These are phyloP conservation scores for Lagenaria siceraria DNA, from an alignment of 306 rosid genomes.

Conservation along the genomic window DNA sequence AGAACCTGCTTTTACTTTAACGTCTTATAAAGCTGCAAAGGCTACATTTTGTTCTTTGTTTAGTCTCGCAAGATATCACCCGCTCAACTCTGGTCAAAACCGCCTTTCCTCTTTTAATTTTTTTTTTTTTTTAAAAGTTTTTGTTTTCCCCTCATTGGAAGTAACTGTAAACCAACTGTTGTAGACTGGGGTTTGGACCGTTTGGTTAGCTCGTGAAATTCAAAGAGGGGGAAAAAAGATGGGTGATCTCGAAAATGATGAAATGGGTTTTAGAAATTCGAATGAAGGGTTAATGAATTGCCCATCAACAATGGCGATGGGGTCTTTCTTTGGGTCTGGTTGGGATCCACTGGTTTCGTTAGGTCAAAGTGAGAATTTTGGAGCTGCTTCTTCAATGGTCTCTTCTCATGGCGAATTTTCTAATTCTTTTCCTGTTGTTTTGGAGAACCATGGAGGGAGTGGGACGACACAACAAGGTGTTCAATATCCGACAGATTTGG, in stretches of 20 bases:
- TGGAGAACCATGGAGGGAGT: constrained; percentile 2
- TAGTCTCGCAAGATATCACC: constrained; percentile 72
- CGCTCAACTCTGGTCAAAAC: constrained; percentile 61
- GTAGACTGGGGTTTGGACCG: constrained; percentile 4
- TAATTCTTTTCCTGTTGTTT: neutral
- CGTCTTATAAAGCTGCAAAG: constrained; percentile 74
- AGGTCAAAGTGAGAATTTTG: constrained; percentile 2
- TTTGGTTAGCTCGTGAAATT: constrained; percentile 22
- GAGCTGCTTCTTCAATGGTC: constrained; percentile 1
- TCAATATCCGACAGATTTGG: constrained; percentile 59
- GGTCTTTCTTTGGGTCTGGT: constrained; percentile 54
- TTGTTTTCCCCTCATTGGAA: constrained; percentile 18
- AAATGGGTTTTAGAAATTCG: constrained; percentile 58
- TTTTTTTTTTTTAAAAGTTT: neutral
- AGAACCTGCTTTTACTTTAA: constrained; percentile 73
- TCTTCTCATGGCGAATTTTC: constrained; percentile 10
- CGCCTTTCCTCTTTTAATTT: constrained; percentile 47
- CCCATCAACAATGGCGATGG: constrained; percentile 34
- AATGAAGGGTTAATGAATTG: constrained; percentile 33
- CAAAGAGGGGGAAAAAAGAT: constrained; percentile 19
- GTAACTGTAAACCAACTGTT: constrained; percentile 5
- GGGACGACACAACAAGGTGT: neutral
- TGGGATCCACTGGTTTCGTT: constrained; percentile 76
- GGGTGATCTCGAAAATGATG: constrained; percentile 57
- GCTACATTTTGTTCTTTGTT: constrained; percentile 69